Percentiles rank a stretch among this genome's conserved stretches.
Conservation (phyloP, 345 rosid genomes). For the Hibiscus trionum region DNA sequence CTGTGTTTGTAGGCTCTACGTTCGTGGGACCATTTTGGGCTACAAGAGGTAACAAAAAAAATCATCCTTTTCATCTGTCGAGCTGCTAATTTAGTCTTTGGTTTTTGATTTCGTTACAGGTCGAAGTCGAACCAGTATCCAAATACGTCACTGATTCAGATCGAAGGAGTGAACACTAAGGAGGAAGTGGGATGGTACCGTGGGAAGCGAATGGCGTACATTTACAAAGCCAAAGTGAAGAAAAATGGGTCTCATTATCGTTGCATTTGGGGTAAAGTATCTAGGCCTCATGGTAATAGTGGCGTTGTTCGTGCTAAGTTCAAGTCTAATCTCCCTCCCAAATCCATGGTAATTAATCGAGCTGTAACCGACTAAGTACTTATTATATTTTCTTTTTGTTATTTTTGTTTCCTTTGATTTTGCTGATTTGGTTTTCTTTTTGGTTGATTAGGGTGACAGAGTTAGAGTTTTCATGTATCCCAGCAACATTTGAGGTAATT, state of each 20-base stretch:
- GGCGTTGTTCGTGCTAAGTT: neutral
- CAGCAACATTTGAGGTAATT: conserved; percentile 1
- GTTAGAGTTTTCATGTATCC: neutral
- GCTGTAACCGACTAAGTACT: neutral
- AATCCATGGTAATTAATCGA: neutral
- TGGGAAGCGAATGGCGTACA: neutral
- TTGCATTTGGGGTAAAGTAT: neutral
- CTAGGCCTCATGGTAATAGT: neutral
- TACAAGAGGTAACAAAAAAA: neutral
- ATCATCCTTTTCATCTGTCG: neutral
- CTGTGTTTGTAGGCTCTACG: neutral
- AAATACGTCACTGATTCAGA: neutral
- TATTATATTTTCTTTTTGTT: neutral
- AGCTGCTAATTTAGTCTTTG: neutral
- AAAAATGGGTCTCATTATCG: neutral
- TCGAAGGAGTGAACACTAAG: neutral
- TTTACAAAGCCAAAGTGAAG: neutral
- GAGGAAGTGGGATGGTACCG: neutral
- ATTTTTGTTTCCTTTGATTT: neutral
- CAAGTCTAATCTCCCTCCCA: neutral
- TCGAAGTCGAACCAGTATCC: conserved; percentile 1
- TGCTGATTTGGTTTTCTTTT: neutral
- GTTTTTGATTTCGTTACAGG: neutral
- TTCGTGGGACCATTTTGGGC: neutral
- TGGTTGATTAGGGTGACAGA: neutral